phyloP scores from a whole-genome alignment of 495 filamentous ascomycete genomes.

The Neurospora sp. region DNA sequence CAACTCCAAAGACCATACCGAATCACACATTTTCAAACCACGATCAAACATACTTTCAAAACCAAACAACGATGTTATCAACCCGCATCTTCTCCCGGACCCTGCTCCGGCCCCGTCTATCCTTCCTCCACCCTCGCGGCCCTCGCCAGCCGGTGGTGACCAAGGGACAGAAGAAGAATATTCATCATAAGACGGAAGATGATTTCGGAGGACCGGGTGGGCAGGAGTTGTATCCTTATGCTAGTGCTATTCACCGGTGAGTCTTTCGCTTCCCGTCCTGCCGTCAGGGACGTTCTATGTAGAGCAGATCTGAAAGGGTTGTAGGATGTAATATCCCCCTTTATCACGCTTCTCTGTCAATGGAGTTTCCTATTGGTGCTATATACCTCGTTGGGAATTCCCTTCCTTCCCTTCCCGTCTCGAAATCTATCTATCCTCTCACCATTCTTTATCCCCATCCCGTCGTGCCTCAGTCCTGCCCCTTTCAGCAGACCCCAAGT shows the following conservation, averaged over 20 bases:
- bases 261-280: not conserved
- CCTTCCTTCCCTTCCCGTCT: too few relatives aligned
- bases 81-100: not conserved
- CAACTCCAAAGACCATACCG: not conserved
- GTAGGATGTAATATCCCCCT: not conserved
- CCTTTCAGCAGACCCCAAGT: too few relatives aligned
- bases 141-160: not conserved
- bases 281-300: not conserved
- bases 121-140: not conserved
- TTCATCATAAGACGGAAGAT: not conserved
- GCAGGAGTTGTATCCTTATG: not conserved
- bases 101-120: not conserved
- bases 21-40: not conserved
- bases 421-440: too few relatives aligned
- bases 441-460: too few relatives aligned
- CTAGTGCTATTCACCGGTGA: not conserved
- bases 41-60: not conserved
- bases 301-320: not conserved
- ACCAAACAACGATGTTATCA: not conserved
- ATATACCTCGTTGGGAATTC: too few relatives aligned
- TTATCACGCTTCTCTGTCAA: not conserved
- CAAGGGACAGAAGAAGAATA: not conserved
- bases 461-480: too few relatives aligned
- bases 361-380: not conserved
- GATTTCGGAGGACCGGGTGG: not conserved